phyloP scores from a whole-genome alignment of 2,329 filamentous ascomycete genomes.

The Orbilia blumenaviensis region DNA sequence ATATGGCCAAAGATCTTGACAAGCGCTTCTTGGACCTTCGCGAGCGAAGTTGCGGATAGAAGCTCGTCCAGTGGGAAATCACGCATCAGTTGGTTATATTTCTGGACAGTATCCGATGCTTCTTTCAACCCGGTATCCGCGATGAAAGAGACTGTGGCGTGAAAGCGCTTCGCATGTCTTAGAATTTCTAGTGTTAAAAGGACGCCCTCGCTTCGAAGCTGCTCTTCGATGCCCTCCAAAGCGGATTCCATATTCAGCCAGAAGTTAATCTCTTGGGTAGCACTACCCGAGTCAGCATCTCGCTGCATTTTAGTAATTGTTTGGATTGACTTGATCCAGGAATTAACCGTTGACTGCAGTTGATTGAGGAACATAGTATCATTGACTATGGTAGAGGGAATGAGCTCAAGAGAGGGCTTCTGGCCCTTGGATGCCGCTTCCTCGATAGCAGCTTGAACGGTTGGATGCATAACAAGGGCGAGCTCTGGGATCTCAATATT shows the following conservation, averaged over 20 bases:
- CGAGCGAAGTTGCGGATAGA: constrained; percentile 85
- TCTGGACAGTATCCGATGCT: constrained; percentile 93
- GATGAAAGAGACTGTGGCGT: constrained; percentile 94
- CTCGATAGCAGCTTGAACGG: constrained; percentile 85
- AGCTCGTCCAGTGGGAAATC: constrained; percentile 97
- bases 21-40: constrained; percentile 88
- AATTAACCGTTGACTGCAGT: constrained; percentile 90
- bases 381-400: constrained; percentile 77
- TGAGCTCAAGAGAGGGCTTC: constrained; percentile 79
- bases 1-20: constrained; percentile 90
- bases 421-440: constrained; percentile 74
- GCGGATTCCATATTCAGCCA: constrained; percentile 98
- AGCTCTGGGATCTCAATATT: constrained; percentile 98
- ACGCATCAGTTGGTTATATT: constrained; percentile 98
- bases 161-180: constrained; percentile 96
- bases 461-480: constrained; percentile 83
- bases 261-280: constrained; percentile 98
- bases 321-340: constrained; percentile 99
- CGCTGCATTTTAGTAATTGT: constrained; percentile 92
- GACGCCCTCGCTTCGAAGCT: constrained; percentile 88
- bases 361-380: constrained; percentile 94
- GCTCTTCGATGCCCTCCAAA: constrained; percentile 87
- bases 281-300: constrained; percentile 79
- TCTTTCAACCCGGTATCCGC: constrained; percentile 96
- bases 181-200: constrained; percentile 91